phyloP scores from a whole-genome alignment of 164 flowering plant genomes.

The Paratinospora sagittata region DNA sequence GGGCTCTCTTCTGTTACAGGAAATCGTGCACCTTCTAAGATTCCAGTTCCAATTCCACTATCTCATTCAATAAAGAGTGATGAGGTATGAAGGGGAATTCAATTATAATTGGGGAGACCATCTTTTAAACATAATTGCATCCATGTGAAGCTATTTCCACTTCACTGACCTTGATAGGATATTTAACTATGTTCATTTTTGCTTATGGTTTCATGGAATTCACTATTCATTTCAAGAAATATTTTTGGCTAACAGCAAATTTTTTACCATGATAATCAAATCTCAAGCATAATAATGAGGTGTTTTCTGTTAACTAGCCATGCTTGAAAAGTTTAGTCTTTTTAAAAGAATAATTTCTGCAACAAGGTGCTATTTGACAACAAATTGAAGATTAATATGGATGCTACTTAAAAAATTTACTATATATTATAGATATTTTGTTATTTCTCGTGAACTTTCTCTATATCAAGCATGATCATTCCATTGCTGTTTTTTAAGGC shows the following conservation, averaged over 20 bases:
- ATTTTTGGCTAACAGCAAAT: no score
- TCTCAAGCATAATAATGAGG: no score
- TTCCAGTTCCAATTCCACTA: conserved; percentile 78
- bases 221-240: no score
- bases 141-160: not conserved
- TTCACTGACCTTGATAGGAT: not conserved
- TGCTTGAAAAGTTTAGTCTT: not conserved
- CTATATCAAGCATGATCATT: not conserved
- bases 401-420: not conserved
- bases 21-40: conserved; percentile 73
- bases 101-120: conserved; percentile 1
- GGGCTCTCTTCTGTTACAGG: conserved; percentile 38
- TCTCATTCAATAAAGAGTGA: conserved; percentile 38
- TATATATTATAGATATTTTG: not conserved
- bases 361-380: not conserved
- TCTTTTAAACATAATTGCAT: not conserved
- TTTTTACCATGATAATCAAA: no score
- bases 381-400: not conserved
- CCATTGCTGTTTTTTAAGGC: conserved; percentile 25
- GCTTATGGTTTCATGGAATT: not conserved
- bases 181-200: not conserved
- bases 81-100: conserved; percentile 39
- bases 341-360: not conserved
- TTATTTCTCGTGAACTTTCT: not conserved
- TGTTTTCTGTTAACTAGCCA: not conserved